phyloP scores from a whole-genome alignment of 1,139 yeast species.

The Fermentozyma sake region DNA sequence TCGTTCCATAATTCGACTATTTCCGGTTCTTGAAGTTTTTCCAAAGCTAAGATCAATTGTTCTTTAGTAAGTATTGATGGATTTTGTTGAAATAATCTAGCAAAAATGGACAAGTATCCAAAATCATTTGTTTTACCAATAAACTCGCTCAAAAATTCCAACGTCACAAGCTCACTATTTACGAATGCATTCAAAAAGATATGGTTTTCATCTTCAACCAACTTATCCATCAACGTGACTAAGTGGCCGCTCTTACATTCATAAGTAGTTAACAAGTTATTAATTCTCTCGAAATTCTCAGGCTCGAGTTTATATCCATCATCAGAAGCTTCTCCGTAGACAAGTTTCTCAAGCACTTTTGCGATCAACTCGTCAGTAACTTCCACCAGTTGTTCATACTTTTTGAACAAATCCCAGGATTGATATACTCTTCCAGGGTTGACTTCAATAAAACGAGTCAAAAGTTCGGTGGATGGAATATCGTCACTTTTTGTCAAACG shows the following conservation, averaged over 20 bases:
- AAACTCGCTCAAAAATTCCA: neutral
- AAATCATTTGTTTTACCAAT: conserved; percentile 1
- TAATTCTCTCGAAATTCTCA: neutral
- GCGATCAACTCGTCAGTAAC: conserved; percentile 12
- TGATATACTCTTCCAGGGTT: conserved; percentile 41
- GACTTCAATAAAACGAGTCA: conserved; percentile 20
- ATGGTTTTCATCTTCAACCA: conserved; percentile 4
- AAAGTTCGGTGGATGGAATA: conserved; percentile 8
- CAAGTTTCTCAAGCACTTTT: conserved; percentile 17
- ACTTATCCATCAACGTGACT: conserved; percentile 3
- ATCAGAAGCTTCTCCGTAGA: conserved; percentile 14
- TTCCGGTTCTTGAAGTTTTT: too few species aligned
- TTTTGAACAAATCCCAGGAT: conserved; percentile 30
- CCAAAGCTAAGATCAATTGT: conserved; percentile 4
- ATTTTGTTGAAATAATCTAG: conserved; percentile 3
- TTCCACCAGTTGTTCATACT: conserved; percentile 14
- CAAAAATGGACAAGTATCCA: conserved; percentile 7
- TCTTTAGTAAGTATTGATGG: conserved; percentile 3
- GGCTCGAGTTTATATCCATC: too few species aligned
- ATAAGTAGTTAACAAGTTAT: neutral
- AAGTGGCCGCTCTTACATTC: too few species aligned
- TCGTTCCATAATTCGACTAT: neutral
- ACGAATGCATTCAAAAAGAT: conserved; percentile 3
- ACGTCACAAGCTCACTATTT: neutral
- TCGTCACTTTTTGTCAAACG: conserved; percentile 15